Conservation (phyloP, 2,329 filamentous ascomycete species). For the Lecanicillium sp. region DNA sequence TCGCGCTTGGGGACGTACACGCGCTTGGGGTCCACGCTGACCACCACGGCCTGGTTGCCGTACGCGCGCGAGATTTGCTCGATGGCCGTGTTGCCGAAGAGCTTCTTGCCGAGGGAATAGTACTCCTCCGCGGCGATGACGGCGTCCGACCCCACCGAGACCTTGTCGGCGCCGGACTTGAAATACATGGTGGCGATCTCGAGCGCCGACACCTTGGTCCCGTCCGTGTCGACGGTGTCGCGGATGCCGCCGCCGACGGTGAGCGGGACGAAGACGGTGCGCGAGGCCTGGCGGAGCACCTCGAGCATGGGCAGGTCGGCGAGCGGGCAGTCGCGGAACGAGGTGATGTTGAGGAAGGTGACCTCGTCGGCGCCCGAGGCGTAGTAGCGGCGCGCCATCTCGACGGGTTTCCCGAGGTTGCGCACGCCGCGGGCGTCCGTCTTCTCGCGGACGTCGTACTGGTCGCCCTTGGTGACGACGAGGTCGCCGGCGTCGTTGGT, state of each 20-base stretch:
- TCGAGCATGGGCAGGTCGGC: slow-evolving; percentile 95
- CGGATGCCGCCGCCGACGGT: slow-evolving; percentile 94
- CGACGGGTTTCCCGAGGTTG: slow-evolving; percentile 94
- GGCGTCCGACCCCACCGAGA: slow-evolving; percentile 92
- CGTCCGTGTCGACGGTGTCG: slow-evolving; percentile 85
- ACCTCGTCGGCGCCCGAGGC: slow-evolving; percentile 95
- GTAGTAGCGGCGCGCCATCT: slow-evolving; percentile 91
- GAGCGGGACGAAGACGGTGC: slow-evolving; percentile 91
- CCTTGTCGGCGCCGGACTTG: slow-evolving; percentile 93
- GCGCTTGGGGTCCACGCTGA: slow-evolving; percentile 88
- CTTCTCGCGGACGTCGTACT: slow-evolving; percentile 97
- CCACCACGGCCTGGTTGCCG: slow-evolving; percentile 93
- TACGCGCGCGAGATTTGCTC: slow-evolving; percentile 93
- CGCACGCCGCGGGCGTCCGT: slow-evolving; percentile 59
- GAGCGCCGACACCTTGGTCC: slow-evolving; percentile 77
- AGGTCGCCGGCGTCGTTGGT: slow-evolving; percentile 91
- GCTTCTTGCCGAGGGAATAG: slow-evolving; percentile 60
- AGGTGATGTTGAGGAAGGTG: slow-evolving; percentile 97
- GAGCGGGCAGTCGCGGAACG: slow-evolving; percentile 90
- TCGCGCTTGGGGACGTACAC: slow-evolving; percentile 73
- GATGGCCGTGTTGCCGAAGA: slow-evolving; percentile 82
- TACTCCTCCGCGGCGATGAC: slow-evolving; percentile 91
- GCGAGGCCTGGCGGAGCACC: slow-evolving; percentile 75
- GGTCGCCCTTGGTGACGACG: slow-evolving; percentile 96
- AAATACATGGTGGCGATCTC: slow-evolving; percentile 97